These are phyloP conservation scores for Podila verticillata DNA, from an alignment of 192 early-diverging fungal genomes.

Conservation along the genomic window DNA sequence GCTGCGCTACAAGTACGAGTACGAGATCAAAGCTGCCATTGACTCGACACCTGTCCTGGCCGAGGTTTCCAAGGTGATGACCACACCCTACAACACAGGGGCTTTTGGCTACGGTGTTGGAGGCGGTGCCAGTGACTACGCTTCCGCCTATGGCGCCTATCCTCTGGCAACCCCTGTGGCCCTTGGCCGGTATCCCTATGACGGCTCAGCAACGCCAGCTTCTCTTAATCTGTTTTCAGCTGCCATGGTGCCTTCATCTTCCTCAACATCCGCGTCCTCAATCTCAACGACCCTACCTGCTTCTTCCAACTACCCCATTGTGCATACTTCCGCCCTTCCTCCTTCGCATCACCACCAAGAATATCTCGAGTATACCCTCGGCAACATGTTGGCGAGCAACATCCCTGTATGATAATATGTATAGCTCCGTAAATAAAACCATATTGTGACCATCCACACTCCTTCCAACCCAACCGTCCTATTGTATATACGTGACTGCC, in stretches of 20 bases:
- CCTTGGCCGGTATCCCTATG: slow-evolving; percentile 29
- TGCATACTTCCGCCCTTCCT: slow-evolving; percentile 41
- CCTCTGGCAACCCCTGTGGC: slow-evolving; percentile 31
- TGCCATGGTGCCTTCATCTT: slow-evolving; percentile 11
- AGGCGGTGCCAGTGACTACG: slow-evolving; percentile 24
- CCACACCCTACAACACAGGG: slow-evolving; percentile 20
- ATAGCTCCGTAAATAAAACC: background rate
- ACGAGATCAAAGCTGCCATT: slow-evolving; percentile 51
- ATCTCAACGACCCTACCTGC: slow-evolving; percentile 1
- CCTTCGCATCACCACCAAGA: slow-evolving; percentile 51
- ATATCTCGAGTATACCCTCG: slow-evolving; percentile 42
- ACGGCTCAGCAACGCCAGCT: background rate
- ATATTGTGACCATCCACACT: background rate
- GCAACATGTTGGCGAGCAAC: slow-evolving; percentile 25
- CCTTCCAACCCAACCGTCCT: background rate
- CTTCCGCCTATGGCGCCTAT: slow-evolving; percentile 17
- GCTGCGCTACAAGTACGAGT: slow-evolving; percentile 48
- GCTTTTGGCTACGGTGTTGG: slow-evolving; percentile 28
- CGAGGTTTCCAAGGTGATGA: slow-evolving; percentile 41
- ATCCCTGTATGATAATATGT: slow-evolving; percentile 13
- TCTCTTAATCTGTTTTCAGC: slow-evolving; percentile 20
- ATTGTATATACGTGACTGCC: no score
- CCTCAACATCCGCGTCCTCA: slow-evolving; percentile 6
- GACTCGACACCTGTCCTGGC: slow-evolving; percentile 41
- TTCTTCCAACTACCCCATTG: slow-evolving; percentile 22